Conservation (phyloP, 345 rosid species). For the Murraya koenigii region DNA sequence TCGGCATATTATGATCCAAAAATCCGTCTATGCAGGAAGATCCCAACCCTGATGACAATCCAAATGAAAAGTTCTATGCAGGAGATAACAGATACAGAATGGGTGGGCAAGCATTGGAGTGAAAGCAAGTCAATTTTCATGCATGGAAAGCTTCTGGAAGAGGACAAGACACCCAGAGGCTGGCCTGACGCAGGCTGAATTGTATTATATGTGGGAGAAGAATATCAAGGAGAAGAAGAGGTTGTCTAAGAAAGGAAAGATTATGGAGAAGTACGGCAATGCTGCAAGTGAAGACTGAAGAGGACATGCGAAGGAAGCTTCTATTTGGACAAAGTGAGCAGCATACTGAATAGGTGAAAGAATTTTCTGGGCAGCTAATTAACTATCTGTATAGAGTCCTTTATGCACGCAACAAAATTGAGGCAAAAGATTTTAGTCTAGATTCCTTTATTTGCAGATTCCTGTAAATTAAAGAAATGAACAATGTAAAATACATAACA, state of each 20-base stretch:
- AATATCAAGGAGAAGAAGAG: slow-evolving; percentile 53
- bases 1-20: slow-evolving; percentile 73
- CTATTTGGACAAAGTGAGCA: slow-evolving; percentile 65
- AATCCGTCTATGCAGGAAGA: slow-evolving; percentile 65
- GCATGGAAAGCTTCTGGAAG: slow-evolving; percentile 54
- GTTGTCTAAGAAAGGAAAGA: slow-evolving; percentile 47
- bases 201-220: slow-evolving; percentile 44
- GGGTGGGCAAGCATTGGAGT: slow-evolving; percentile 67
- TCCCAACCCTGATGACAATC: slow-evolving; percentile 16
- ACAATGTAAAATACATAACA: too few relatives aligned
- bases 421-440: neutral
- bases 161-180: slow-evolving; percentile 77
- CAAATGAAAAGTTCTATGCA: neutral
- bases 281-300: slow-evolving; percentile 57
- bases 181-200: slow-evolving; percentile 77
- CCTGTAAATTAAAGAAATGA: too few relatives aligned
- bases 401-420: neutral
- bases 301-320: slow-evolving; percentile 62
- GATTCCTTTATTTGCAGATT: neutral
- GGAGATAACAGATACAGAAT: slow-evolving; percentile 21
- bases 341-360: slow-evolving; percentile 70
- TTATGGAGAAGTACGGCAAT: slow-evolving; percentile 61
- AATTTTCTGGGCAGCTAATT: slow-evolving; percentile 22
- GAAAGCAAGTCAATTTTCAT: slow-evolving; percentile 50
- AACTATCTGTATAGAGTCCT: neutral